phyloP scores from a whole-genome alignment of 768 basidiomycete genomes.

The Suillus variegatus region DNA sequence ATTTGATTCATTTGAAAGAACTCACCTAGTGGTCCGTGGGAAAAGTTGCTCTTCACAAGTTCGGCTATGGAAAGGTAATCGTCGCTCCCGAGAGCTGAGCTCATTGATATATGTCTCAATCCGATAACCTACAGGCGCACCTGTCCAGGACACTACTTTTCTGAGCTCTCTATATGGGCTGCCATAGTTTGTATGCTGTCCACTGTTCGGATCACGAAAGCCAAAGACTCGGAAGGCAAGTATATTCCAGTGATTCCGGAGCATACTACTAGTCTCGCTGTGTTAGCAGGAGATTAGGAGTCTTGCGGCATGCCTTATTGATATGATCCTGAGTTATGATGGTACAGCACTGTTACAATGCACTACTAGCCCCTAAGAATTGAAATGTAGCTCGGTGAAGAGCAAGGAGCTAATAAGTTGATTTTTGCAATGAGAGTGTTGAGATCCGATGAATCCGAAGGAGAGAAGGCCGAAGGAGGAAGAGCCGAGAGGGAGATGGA shows the following conservation, averaged over 20 bases:
- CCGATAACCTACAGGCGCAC: neutral
- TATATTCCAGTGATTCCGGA: slow-evolving; percentile 4
- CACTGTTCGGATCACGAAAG: slow-evolving; percentile 10
- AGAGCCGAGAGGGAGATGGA: too few relatives aligned
- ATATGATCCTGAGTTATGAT: neutral
- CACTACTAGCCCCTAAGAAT: neutral
- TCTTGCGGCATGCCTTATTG: neutral
- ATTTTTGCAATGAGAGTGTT: neutral
- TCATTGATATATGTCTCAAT: neutral
- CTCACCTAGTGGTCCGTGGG: too few relatives aligned
- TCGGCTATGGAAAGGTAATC: neutral
- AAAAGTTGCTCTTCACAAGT: neutral
- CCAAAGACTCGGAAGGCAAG: slow-evolving; percentile 6
- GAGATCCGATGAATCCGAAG: too few relatives aligned
- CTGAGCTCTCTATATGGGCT: slow-evolving; percentile 7
- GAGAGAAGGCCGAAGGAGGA: too few relatives aligned
- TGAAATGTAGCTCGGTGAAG: neutral
- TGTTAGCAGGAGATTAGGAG: neutral
- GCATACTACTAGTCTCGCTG: slow-evolving; percentile 1
- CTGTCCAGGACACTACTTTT: slow-evolving; percentile 11
- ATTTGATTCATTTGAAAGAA: too few relatives aligned
- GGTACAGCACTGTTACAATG: neutral
- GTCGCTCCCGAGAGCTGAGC: too few relatives aligned
- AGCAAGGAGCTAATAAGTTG: slow-evolving; percentile 29
- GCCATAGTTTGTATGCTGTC: slow-evolving; percentile 8